Conservation (phyloP, 2,329 filamentous ascomycete genomes). For the Pyricularia sp. region DNA sequence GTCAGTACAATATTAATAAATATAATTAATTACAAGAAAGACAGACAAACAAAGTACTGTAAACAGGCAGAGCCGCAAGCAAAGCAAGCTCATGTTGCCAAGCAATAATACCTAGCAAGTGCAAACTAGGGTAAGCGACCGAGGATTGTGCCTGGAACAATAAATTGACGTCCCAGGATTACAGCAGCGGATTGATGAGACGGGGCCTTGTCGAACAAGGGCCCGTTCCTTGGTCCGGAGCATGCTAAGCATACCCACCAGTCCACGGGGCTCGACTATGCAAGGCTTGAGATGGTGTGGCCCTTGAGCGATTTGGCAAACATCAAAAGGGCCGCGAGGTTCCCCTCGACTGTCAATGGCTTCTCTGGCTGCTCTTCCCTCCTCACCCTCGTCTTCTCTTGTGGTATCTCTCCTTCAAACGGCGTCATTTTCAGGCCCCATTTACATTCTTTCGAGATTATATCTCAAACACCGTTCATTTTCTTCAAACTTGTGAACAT, state of each 20-base stretch:
- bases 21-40: neutral
- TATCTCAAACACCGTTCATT: conserved; percentile 4
- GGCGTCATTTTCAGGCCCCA: conserved; percentile 2
- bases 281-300: neutral
- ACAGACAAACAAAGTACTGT: too few species aligned
- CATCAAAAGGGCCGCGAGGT: neutral
- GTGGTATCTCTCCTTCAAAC: conserved; percentile 4
- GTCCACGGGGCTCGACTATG: neutral
- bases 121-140: neutral
- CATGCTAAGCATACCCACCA: neutral
- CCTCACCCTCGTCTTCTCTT: conserved; percentile 4
- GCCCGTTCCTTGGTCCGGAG: neutral
- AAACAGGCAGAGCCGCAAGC: too few species aligned
- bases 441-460: neutral
- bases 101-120: neutral
- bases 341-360: neutral
- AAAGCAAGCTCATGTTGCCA: neutral
- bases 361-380: conserved; percentile 1
- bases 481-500: neutral
- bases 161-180: neutral
- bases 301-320: neutral
- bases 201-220: conserved; percentile 1
- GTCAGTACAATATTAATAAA: too few species aligned
- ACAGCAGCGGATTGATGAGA: neutral
- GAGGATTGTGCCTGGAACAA: neutral